Evolutionary conservation across 805 yeast species (phyloP).

Genomic region (Kazachstania psychrophila): DNA sequence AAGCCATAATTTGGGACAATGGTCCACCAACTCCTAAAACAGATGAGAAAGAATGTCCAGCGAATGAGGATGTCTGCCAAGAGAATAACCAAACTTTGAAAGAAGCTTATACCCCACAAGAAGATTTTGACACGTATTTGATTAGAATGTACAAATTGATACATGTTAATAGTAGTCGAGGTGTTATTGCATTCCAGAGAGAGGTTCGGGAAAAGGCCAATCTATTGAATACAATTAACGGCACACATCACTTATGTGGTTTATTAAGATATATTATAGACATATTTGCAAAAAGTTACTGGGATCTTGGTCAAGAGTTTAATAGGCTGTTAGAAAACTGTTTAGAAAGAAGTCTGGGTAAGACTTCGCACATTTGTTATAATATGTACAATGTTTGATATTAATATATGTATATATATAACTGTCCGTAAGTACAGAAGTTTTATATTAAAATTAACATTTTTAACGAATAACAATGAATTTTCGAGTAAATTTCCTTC

Average conservation of each 20-base stretch:
- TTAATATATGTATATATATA: not conserved
- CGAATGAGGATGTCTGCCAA: not conserved
- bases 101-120: conserved; percentile 29
- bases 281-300: conserved; percentile 36
- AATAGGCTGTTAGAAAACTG: conserved; percentile 46
- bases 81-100: conserved; percentile 6
- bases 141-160: conserved; percentile 36
- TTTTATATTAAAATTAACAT: too few species aligned
- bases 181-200: conserved; percentile 34
- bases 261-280: conserved; percentile 39
- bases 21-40: not conserved
- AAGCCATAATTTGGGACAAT: conserved; percentile 28
- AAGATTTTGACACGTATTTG: conserved; percentile 43
- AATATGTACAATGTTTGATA: conserved; percentile 38
- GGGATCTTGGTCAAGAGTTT: conserved; percentile 52
- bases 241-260: conserved; percentile 47
- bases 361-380: conserved; percentile 37
- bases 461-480: too few species aligned
- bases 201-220: conserved; percentile 35
- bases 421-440: not conserved
- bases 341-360: conserved; percentile 45
- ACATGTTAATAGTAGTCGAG: conserved; percentile 28
- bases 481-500: too few species aligned
- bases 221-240: conserved; percentile 32
- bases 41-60: not conserved